These are phyloP conservation scores for Zasmidium citrigriseum DNA, from an alignment of 2,329 filamentous ascomycete genomes.

Conservation along the genomic window DNA sequence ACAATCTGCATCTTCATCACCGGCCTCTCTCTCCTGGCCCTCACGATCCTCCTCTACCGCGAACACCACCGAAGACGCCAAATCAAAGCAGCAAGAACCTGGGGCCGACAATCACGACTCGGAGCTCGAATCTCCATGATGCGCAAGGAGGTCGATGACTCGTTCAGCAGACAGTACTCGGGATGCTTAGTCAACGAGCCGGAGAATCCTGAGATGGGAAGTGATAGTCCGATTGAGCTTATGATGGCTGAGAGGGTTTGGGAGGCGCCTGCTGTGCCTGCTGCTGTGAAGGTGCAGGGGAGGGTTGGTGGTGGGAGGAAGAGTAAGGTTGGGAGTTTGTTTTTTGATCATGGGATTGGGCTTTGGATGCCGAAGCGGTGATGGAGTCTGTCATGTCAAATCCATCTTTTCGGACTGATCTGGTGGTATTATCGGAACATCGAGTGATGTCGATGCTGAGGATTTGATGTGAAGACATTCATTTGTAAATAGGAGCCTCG, in stretches of 20 bases:
- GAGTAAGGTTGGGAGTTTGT: constrained; percentile 24
- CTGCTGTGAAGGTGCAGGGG: not conserved
- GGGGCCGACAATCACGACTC: constrained; percentile 27
- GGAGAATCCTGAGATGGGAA: constrained; percentile 32
- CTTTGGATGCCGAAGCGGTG: constrained; percentile 29
- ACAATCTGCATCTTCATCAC: constrained; percentile 26
- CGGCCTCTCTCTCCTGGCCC: constrained; percentile 21
- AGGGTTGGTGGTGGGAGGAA: constrained; percentile 1
- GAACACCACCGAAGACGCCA: constrained; percentile 17
- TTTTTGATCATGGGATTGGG: constrained; percentile 28
- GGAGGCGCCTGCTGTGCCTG: constrained; percentile 24
- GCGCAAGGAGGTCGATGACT: constrained; percentile 28
- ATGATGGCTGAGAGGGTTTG: constrained; percentile 21
- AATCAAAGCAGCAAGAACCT: constrained; percentile 18
- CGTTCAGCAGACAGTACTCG: constrained; percentile 24
- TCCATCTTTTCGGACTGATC: not conserved
- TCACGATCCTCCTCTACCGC: constrained; percentile 24
- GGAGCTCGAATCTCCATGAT: constrained; percentile 26
- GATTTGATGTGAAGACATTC: no score
- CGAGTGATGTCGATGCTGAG: no score
- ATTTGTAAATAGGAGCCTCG: no score
- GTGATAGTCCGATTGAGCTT: constrained; percentile 29
- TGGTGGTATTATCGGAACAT: no score
- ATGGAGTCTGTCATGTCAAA: not conserved
- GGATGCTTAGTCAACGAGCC: constrained; percentile 22